Conservation (phyloP, 176 grass and related monocot genomes). For the Triticum urartu region DNA sequence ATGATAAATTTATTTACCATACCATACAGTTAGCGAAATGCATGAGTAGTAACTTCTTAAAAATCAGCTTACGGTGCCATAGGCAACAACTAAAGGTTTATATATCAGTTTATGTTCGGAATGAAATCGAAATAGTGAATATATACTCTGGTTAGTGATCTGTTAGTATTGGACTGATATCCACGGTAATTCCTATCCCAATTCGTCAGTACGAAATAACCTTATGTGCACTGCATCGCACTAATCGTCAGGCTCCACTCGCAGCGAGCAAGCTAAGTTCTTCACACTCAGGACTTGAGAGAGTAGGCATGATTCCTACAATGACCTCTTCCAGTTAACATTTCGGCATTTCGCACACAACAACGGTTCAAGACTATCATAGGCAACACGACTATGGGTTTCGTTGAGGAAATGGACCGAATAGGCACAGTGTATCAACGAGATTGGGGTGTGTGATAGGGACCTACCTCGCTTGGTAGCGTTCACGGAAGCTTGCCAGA, state of each 20-base stretch:
- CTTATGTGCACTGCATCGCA: neutral
- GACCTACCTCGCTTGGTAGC: constrained; percentile 65
- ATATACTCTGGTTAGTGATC: neutral
- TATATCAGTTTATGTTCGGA: neutral
- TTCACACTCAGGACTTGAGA: neutral
- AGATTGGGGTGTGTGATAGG: neutral
- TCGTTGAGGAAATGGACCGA: constrained; percentile 6
- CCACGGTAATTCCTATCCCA: neutral
- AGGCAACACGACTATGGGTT: neutral
- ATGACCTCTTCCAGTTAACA: neutral
- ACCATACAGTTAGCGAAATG: neutral
- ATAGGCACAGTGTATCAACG: neutral
- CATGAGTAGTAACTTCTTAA: neutral
- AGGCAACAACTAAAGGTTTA: neutral
- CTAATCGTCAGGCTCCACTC: neutral
- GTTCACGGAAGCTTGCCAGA: constrained; percentile 72
- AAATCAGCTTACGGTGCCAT: neutral
- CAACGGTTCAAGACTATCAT: neutral
- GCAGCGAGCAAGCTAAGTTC: neutral
- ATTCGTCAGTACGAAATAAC: neutral
- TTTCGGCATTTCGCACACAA: neutral
- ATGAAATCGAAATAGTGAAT: constrained; percentile 3
- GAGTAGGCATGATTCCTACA: neutral
- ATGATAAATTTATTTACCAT: neutral
- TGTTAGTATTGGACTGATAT: neutral